A percentile compares a stretch with the other conserved stretches of the same genome.
Conservation (phyloP, 805 yeast genomes). For the Starmera dryadoides region DNA sequence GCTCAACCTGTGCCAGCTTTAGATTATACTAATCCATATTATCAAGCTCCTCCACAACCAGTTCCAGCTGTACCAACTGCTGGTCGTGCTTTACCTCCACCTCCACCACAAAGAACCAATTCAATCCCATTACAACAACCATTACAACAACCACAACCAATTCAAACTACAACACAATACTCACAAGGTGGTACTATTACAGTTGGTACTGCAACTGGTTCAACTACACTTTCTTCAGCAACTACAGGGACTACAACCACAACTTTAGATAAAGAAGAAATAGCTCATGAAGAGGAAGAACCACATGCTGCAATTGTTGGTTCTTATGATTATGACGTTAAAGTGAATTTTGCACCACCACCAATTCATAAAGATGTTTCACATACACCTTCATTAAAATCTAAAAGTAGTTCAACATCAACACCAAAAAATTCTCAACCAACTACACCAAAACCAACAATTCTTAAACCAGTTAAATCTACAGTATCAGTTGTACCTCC, state of each 20-base stretch:
- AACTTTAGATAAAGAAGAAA: slow-evolving; percentile 1
- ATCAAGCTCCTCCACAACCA: slow-evolving; percentile 1
- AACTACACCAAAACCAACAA: neutral
- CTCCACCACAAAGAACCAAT: slow-evolving; percentile 9
- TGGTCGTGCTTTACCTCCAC: slow-evolving; percentile 13
- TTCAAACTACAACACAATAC: neutral
- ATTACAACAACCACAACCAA: neutral
- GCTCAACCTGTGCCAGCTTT: slow-evolving; percentile 2
- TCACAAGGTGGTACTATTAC: neutral
- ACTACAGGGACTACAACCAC: neutral
- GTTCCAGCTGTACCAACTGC: neutral
- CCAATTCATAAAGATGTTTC: slow-evolving; percentile 9
- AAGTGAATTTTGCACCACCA: slow-evolving; percentile 33
- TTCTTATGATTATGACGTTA: slow-evolving; percentile 19
- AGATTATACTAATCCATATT: slow-evolving; percentile 12
- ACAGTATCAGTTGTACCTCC: neutral
- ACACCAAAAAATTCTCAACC: neutral
- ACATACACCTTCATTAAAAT: neutral
- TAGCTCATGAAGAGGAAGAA: slow-evolving; percentile 1
- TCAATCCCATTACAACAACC: slow-evolving; percentile 1
- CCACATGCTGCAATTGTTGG: slow-evolving; percentile 20
- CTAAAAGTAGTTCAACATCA: neutral
- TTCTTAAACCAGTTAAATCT: neutral
- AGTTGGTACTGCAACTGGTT: too few species aligned
- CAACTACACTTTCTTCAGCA: neutral